phyloP scores from a whole-genome alignment of 495 filamentous ascomycete genomes.

The Xylaria curta region DNA sequence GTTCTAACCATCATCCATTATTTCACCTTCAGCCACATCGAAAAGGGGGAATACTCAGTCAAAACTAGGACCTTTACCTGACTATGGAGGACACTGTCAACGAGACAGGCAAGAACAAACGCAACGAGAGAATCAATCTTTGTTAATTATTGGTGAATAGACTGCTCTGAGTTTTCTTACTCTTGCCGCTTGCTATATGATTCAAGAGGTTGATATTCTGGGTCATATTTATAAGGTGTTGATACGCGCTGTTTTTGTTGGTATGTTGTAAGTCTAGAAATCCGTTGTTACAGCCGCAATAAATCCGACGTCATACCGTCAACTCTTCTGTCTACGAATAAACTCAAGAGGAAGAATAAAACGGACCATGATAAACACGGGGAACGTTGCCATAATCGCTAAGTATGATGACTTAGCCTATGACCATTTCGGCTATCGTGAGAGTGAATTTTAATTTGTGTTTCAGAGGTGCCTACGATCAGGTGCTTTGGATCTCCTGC shows the following conservation, averaged over 20 bases:
- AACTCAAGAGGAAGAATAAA: not conserved
- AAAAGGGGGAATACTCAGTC: too few species aligned
- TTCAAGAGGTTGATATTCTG: not conserved
- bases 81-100: too few species aligned
- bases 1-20: too few species aligned
- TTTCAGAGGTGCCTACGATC: not conserved
- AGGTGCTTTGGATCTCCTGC: not conserved
- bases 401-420: not conserved
- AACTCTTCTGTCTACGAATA: not conserved
- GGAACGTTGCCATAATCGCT: not conserved
- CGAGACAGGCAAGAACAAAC: too few species aligned
- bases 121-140: not conserved
- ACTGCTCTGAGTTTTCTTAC: not conserved
- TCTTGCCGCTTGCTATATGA: not conserved
- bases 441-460: not conserved
- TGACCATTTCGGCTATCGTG: not conserved
- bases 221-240: not conserved
- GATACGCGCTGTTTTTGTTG: not conserved
- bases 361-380: not conserved
- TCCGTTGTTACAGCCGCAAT: not conserved
- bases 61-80: too few species aligned
- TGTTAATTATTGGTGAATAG: not conserved
- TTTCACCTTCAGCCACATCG: too few species aligned
- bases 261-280: not conserved
- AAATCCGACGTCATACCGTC: not conserved